Percentiles rank a stretch among this genome's conserved stretches.
Conservation (phyloP, 495 filamentous ascomycete genomes). For the Clavariopsis aquatica region DNA sequence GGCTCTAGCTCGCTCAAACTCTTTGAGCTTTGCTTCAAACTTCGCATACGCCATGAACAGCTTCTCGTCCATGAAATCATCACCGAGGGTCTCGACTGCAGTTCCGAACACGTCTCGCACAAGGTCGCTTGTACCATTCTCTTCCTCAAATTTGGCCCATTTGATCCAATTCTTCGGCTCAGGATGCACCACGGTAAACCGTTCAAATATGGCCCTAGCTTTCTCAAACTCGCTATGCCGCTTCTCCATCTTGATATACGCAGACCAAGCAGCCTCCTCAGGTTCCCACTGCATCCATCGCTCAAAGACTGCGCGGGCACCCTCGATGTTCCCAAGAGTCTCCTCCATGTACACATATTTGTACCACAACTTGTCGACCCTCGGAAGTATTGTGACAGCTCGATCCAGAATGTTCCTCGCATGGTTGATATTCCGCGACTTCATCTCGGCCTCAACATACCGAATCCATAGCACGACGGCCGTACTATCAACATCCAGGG, state of each 20-base stretch:
- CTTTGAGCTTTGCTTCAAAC: slow-evolving; percentile 90
- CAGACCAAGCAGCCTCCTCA: slow-evolving; percentile 90
- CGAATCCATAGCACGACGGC: slow-evolving; percentile 81
- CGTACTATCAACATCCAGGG: slow-evolving; percentile 86
- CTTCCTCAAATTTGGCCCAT: slow-evolving; percentile 97
- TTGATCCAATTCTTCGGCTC: slow-evolving; percentile 98
- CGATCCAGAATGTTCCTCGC: slow-evolving; percentile 92
- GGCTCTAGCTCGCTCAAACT: slow-evolving; percentile 90
- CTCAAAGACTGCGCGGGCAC: slow-evolving; percentile 93
- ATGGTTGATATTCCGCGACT: slow-evolving; percentile 85
- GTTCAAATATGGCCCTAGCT: slow-evolving; percentile 81
- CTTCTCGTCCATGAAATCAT: slow-evolving; percentile 95
- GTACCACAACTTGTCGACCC: slow-evolving; percentile 96
- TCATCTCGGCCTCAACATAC: slow-evolving; percentile 97
- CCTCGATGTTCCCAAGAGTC: slow-evolving; percentile 88
- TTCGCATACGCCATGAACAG: slow-evolving; percentile 90
- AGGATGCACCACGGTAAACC: slow-evolving; percentile 90
- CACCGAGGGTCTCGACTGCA: slow-evolving; percentile 86
- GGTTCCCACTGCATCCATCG: slow-evolving; percentile 99
- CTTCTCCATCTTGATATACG: slow-evolving; percentile 97
- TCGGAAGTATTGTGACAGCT: slow-evolving; percentile 86
- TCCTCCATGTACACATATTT: slow-evolving; percentile 99
- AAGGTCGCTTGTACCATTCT: slow-evolving; percentile 83
- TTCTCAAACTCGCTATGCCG: slow-evolving; percentile 86
- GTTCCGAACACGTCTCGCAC: slow-evolving; percentile 90